Percentiles rank a stretch among this genome's conserved stretches.
phyloP scores from a whole-genome alignment of 2,329 filamentous ascomycete species.

The Xylariaceae sp. region DNA sequence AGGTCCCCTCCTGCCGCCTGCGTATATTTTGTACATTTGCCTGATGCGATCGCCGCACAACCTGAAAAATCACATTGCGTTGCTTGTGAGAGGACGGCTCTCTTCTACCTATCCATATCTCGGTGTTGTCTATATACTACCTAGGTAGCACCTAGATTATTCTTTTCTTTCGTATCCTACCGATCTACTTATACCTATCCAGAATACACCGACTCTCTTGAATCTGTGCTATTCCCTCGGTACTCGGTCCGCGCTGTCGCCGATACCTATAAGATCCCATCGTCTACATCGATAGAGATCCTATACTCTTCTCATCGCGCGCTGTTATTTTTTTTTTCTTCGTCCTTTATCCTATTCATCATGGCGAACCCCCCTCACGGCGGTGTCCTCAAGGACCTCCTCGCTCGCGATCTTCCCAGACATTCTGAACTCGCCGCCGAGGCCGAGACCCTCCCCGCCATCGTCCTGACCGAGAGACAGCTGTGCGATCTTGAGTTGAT shows the following conservation, averaged over 20 bases:
- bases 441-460: slow-evolving; percentile 78
- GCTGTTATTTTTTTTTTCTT: not conserved
- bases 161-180: too few species aligned
- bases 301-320: not conserved
- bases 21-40: not conserved
- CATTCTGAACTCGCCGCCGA: slow-evolving; percentile 75
- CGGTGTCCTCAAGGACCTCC: slow-evolving; percentile 94
- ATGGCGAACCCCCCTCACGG: slow-evolving; percentile 75
- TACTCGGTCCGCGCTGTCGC: not conserved
- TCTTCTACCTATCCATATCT: not conserved
- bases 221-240: not conserved
- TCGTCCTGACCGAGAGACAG: slow-evolving; percentile 86
- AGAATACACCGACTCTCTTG: too few species aligned
- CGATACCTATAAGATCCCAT: not conserved
- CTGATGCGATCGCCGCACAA: not conserved
- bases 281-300: not conserved
- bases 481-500: slow-evolving; percentile 97
- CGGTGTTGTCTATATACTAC: not conserved
- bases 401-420: slow-evolving; percentile 83
- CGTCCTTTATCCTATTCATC: slow-evolving; percentile 22
- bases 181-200: too few species aligned
- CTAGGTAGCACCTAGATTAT: not conserved
- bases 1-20: not conserved
- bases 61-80: slow-evolving; percentile 4
- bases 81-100: not conserved